Conservation (phyloP, 768 basidiomycete species). For the Rubroboletus pulcherrimus region DNA sequence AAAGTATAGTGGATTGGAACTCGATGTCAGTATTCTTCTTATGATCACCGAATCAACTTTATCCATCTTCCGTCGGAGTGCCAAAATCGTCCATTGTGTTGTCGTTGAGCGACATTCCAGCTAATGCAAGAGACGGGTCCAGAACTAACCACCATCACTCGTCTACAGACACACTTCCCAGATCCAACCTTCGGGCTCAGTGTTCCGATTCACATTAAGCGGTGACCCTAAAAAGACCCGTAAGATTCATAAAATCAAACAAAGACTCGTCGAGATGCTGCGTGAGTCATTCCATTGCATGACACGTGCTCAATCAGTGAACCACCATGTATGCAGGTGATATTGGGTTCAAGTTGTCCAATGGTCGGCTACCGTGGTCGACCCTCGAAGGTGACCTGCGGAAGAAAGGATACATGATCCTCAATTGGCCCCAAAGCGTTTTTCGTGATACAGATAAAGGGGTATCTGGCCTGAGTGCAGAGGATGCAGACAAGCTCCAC, state of each 20-base stretch:
- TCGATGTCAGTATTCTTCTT: background rate
- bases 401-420: slow-evolving; percentile 1
- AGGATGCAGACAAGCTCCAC: slow-evolving; percentile 6
- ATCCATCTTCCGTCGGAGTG: no score
- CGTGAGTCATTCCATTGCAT: background rate
- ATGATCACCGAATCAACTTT: background rate
- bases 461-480: background rate
- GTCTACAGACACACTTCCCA: background rate
- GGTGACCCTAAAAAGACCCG: background rate
- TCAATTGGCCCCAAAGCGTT: slow-evolving; percentile 6
- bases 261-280: slow-evolving; percentile 4
- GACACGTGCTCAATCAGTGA: accelerated
- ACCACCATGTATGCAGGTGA: background rate
- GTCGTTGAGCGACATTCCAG: background rate
- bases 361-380: slow-evolving; percentile 7
- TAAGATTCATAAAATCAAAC: slow-evolving; percentile 4
- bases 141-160: background rate
- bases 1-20: no score
- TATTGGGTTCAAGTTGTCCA: slow-evolving; percentile 3
- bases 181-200: background rate
- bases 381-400: slow-evolving; percentile 7
- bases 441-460: slow-evolving; percentile 2
- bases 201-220: background rate
- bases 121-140: no score
- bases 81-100: background rate